Evolutionary conservation across 768 basidiomycete genomes (phyloP).

Genomic region (Boletus sp.): DNA sequence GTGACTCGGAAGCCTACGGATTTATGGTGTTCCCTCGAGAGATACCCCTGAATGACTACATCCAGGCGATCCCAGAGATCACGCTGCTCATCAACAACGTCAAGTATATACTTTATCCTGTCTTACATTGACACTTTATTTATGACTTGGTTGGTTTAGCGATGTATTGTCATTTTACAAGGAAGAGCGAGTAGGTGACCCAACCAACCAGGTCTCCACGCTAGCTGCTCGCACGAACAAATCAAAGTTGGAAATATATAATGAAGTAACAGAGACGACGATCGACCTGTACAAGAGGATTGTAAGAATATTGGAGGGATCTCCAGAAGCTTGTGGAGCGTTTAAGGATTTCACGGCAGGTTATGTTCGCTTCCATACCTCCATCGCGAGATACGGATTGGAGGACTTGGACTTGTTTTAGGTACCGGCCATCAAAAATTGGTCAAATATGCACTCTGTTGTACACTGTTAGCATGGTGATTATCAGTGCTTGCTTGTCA

Average conservation of each 20-base stretch:
- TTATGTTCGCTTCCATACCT: conserved; percentile 29
- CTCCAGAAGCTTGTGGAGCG: conserved; percentile 13
- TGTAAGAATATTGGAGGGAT: conserved; percentile 22
- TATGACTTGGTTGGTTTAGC: neutral
- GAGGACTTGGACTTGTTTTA: conserved; percentile 15
- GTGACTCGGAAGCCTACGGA: conserved; percentile 27
- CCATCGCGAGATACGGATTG: conserved; percentile 23
- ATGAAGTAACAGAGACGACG: conserved; percentile 24
- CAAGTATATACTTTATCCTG: neutral
- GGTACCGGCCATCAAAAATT: neutral
- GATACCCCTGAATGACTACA: neutral
- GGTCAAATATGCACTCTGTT: neutral
- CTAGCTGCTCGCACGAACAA: conserved; percentile 22
- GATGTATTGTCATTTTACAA: neutral
- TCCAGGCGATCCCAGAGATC: too few species aligned
- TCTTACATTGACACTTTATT: neutral
- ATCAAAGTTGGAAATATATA: conserved; percentile 27
- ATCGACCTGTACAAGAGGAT: conserved; percentile 21
- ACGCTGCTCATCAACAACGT: neutral
- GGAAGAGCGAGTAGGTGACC: neutral
- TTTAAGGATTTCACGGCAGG: conserved; percentile 17
- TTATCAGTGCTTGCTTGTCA: neutral
- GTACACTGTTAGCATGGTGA: neutral
- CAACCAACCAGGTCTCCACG: neutral
- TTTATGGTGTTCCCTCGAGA: neutral